Evolutionary conservation across 2,329 filamentous ascomycete species (phyloP), one percentile per base, ranked within the genome.

Genomic region (Macroventuria anomochaeta): DNA sequence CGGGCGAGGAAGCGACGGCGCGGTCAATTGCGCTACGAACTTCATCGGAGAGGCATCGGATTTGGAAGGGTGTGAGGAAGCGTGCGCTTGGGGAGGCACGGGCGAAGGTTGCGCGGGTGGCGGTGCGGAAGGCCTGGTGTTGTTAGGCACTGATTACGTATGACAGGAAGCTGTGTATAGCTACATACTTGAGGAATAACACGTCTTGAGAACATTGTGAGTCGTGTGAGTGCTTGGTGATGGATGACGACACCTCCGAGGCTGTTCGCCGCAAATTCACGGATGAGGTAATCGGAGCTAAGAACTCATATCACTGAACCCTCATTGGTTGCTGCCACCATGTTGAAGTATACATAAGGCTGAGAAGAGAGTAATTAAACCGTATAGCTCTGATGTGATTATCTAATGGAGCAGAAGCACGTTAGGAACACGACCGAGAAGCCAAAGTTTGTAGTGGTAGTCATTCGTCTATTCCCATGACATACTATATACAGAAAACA

Each of bases 11-110:
- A 20, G 80, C 82, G 13, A 99, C 88, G 26, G 93, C 93, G 75
- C 92, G 91, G 76, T 97, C 91, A 68, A 99, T 99, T 21, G 93
- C 92, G 32, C 85, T 78, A 58, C 84, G 86, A 10, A 90, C 95
- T 71, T 91, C 85, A 65, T 88, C 84, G 26, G 93, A 97, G 40
- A 99, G 84, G 33, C 91, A 83, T 52, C 92, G 88, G 54, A 83
- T 77, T 62, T 80, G 76, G 47, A 78, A 72, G 7, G 76, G 71
- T 52, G 77, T 76, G 55, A 75, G 64, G 71, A 80, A 79, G 62
- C 77, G 77, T 65, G 76, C 70, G 57, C 74, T 69, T 62, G 67
- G 71, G 65, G 62, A 46, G 44, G 63, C 58, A 56, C 67, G 71
- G 53, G 57, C 42, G 55, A 58, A 48, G 57, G 55, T 64, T 57